Base-by-base conservation (phyloP, 768 basidiomycete genomes). In the Lactifluus piperatus region DNA sequence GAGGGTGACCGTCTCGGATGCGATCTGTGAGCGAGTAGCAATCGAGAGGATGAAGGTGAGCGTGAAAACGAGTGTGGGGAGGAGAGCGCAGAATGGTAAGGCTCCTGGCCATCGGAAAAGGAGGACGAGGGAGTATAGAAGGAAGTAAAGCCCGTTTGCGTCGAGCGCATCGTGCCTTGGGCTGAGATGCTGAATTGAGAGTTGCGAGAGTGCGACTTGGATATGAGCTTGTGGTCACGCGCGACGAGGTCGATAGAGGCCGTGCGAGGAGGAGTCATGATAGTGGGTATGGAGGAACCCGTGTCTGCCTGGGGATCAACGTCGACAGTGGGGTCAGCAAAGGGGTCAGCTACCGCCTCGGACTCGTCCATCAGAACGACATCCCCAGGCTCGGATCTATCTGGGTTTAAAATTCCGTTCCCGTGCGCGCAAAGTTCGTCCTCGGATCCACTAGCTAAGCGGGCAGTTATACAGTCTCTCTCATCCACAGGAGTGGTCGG, bases 81-180 rank as follows among this genome's bases (percentile, higher is more conserved):
- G 4, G 81, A 80, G 10, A 80, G 77, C 3, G 86, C 84, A 7
- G 84, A 60, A 5, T 60, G 26, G 43, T 50, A 60, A 1, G 54
- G 81, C 20, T 81, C 76, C 61, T 75, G 86, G 3, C 68, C 64
- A 67, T 88, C 84, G 63, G 81, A 85, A 44, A 88, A 62, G n/a
- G 87, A 89, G 0, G 89, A 91, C 0, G 84, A 81, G 7, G 90
- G 88, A 0, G 90, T 91, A 69, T 89, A 85, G 70, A 85, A 91
- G 43, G 83, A 75, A 1, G 85, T 82, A 3, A 81, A 67, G 2
- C 77, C 77, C 0, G 85, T 83, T 51, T 77, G 78, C 6, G 79
- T 77, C 22, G 83, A 83, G 37, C 79, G 76, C 61, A 83, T 70
- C 1, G 85, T 86, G 32, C 81, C 79, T 20, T 74, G 68, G 57